These are phyloP conservation scores for Trypanosoma mega DNA, from an alignment of 208 protist species.

Conservation along the genomic window DNA sequence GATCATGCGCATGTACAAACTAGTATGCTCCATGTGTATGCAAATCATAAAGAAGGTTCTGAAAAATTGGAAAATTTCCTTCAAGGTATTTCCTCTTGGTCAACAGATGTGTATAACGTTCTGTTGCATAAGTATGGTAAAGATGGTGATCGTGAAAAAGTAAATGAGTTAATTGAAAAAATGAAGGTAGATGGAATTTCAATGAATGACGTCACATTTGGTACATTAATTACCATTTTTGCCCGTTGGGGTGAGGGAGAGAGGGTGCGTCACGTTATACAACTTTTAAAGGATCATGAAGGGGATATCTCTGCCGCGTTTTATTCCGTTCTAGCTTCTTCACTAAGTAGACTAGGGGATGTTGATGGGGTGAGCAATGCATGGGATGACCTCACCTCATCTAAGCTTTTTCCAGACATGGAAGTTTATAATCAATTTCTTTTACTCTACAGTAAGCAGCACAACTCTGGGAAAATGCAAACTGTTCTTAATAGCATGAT, in stretches of 20 bases:
- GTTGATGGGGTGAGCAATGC: slow-evolving; percentile 75
- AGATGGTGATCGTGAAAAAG: slow-evolving; percentile 52
- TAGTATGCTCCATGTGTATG: slow-evolving; percentile 69
- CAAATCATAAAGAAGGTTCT: slow-evolving; percentile 22
- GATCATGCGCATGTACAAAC: slow-evolving; percentile 85
- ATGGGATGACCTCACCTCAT: slow-evolving; percentile 82
- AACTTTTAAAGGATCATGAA: slow-evolving; percentile 71
- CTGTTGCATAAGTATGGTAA: slow-evolving; percentile 82
- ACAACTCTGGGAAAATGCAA: slow-evolving; percentile 82
- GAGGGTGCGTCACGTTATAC: slow-evolving; percentile 72
- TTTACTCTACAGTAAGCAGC: slow-evolving; percentile 71
- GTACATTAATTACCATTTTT: slow-evolving; percentile 85
- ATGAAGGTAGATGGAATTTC: slow-evolving; percentile 68
- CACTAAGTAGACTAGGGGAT: slow-evolving; percentile 77
- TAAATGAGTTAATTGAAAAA: slow-evolving; percentile 66
- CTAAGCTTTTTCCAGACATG: slow-evolving; percentile 81
- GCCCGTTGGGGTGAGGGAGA: slow-evolving; percentile 68
- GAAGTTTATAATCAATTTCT: slow-evolving; percentile 90
- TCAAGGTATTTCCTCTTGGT: slow-evolving; percentile 46
- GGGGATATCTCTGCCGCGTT: slow-evolving; percentile 76
- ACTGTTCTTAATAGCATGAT: slow-evolving; percentile 87
- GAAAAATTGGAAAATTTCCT: slow-evolving; percentile 57
- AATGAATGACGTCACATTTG: slow-evolving; percentile 91
- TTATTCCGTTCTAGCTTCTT: slow-evolving; percentile 84
- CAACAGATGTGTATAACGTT: slow-evolving; percentile 86